phyloP scores from a whole-genome alignment of 768 basidiomycete genomes.

The Xerocomus spinulosus region DNA sequence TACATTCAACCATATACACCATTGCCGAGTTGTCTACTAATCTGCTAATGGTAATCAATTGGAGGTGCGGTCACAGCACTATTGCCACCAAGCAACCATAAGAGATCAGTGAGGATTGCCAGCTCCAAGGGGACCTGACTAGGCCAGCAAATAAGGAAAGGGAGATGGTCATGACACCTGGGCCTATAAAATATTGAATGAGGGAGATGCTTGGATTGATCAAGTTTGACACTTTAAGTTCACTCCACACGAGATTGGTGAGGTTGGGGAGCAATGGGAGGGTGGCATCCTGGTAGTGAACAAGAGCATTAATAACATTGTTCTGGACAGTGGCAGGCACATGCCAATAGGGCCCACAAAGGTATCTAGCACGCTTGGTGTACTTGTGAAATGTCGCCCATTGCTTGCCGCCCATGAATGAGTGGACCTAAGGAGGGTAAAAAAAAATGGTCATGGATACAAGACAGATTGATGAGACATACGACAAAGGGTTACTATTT shows the following conservation, averaged over 20 bases:
- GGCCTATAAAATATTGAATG: conserved; percentile 23
- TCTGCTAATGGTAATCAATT: conserved; percentile 13
- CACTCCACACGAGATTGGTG: conserved; percentile 21
- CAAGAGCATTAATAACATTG: conserved; percentile 16
- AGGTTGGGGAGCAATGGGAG: conserved; percentile 26
- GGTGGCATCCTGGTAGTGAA: conserved; percentile 7
- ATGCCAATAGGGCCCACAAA: conserved; percentile 22
- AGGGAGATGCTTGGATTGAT: conserved; percentile 23
- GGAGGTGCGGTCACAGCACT: conserved; percentile 20
- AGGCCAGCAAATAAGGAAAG: conserved; percentile 23
- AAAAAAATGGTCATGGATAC: neutral
- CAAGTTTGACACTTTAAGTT: conserved; percentile 20
- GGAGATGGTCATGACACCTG: conserved; percentile 16
- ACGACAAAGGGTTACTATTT: conserved; percentile 20
- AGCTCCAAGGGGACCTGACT: conserved; percentile 18
- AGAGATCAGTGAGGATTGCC: conserved; percentile 18
- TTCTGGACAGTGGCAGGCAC: conserved; percentile 13
- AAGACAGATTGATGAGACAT: conserved; percentile 2
- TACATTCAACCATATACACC: conserved; percentile 17
- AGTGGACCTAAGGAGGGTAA: conserved; percentile 12
- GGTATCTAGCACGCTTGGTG: conserved; percentile 19
- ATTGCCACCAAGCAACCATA: conserved; percentile 22
- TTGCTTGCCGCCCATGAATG: conserved; percentile 25
- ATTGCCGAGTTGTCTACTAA: conserved; percentile 25
- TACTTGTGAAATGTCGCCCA: conserved; percentile 26